Percentiles rank a stretch among this genome's conserved stretches.
phyloP scores from a whole-genome alignment of 257 asterid genomes.

The Haberlea rhodopensis region DNA sequence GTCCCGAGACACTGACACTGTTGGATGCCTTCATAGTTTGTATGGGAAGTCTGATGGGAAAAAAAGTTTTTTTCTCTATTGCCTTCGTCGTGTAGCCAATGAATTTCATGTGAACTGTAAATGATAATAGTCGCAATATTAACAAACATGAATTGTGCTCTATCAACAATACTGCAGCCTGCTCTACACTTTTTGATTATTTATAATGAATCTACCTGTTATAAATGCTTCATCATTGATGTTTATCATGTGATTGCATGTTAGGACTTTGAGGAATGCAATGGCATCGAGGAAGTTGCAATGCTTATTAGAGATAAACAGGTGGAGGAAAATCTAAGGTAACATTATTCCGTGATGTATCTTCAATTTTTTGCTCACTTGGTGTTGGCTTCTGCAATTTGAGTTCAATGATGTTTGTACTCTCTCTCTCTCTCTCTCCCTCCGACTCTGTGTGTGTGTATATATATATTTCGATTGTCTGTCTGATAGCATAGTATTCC shows the following conservation, averaged over 20 bases:
- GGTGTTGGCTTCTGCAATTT: slow-evolving; percentile 20
- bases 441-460: too few species aligned
- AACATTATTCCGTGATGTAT: slow-evolving; percentile 10
- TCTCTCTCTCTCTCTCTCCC: too few species aligned
- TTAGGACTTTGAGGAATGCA: neutral
- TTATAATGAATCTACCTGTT: neutral
- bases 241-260: slow-evolving; percentile 16
- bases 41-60: neutral
- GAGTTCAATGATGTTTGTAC: neutral
- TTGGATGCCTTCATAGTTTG: slow-evolving; percentile 8
- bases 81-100: neutral
- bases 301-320: neutral
- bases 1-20: neutral
- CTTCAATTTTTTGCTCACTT: slow-evolving; percentile 6
- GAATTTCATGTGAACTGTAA: neutral
- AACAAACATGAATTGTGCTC: slow-evolving; percentile 13
- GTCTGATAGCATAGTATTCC: slow-evolving; percentile 10
- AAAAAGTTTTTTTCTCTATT: slow-evolving; percentile 1
- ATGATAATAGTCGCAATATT: slow-evolving; percentile 4
- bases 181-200: too few species aligned
- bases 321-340: slow-evolving; percentile 2
- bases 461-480: too few species aligned
- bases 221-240: slow-evolving; percentile 23
- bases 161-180: too few species aligned
- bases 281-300: neutral